A percentile compares a stretch with the other conserved stretches of the same genome.
These are phyloP conservation scores for Exophiala alcalophila DNA, from an alignment of 2,329 filamentous ascomycete genomes.

Conservation along the genomic window DNA sequence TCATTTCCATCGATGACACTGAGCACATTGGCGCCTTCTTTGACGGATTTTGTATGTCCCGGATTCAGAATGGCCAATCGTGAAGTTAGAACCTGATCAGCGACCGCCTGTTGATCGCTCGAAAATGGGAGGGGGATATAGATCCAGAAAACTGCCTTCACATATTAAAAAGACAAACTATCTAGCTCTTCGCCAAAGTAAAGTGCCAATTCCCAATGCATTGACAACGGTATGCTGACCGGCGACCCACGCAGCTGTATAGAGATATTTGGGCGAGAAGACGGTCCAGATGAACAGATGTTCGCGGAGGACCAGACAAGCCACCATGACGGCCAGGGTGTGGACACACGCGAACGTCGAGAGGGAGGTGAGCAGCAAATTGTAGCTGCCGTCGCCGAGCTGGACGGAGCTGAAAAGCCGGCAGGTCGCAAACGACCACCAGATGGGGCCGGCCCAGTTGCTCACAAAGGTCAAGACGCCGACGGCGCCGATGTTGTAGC, in stretches of 20 bases:
- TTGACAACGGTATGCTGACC: conserved; percentile 77
- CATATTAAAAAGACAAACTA: background rate
- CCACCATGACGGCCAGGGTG: conserved; percentile 75
- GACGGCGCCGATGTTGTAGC: conserved; percentile 77
- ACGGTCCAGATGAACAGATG: conserved; percentile 99
- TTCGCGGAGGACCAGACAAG: conserved; percentile 77
- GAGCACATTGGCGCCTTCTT: conserved; percentile 38
- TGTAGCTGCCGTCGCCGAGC: conserved; percentile 19
- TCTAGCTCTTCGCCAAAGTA: conserved; percentile 11
- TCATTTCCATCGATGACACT: conserved; percentile 36
- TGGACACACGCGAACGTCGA: conserved; percentile 62
- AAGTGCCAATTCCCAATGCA: conserved; percentile 50
- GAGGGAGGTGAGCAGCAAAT: conserved; percentile 58
- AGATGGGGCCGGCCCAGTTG: conserved; percentile 90
- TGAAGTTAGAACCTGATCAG: too few relatives aligned
- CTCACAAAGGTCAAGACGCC: conserved; percentile 78
- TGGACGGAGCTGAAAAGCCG: conserved; percentile 18
- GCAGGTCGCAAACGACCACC: conserved; percentile 68
- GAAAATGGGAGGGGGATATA: background rate
- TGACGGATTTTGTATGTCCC: conserved; percentile 31
- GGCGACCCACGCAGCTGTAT: conserved; percentile 82
- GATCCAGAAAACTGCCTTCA: too few relatives aligned
- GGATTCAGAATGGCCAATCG: conserved; percentile 9
- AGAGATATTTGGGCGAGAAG: conserved; percentile 94
- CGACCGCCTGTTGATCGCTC: too few relatives aligned